A percentile compares a stretch with the other conserved stretches of the same genome.
Evolutionary conservation across 768 basidiomycete genomes (phyloP).

Genomic region (Exsudoporus frostii): DNA sequence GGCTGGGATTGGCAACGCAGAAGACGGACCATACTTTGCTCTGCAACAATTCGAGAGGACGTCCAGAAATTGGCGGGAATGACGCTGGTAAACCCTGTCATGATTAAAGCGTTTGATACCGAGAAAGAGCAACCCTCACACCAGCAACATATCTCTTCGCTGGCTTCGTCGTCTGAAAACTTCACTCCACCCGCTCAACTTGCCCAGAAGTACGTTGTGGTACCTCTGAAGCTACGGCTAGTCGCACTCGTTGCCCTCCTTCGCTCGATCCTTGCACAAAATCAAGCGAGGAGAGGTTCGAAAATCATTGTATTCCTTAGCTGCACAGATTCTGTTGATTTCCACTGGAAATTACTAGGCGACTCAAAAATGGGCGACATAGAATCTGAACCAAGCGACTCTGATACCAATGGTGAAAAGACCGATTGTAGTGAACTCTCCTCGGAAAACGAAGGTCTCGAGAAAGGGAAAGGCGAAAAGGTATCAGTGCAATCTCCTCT

Average conservation of each 20-base stretch:
- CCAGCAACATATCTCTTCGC: slow-evolving; percentile 12
- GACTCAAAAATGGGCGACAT: slow-evolving; percentile 61
- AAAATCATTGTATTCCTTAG: slow-evolving; percentile 95
- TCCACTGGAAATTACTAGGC: slow-evolving; percentile 85
- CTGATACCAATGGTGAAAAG: slow-evolving; percentile 25
- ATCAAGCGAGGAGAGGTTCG: slow-evolving; percentile 46
- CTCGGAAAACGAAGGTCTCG: slow-evolving; percentile 23
- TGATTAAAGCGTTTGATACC: slow-evolving; percentile 72
- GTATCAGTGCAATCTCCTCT: slow-evolving; percentile 68
- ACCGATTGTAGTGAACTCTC: slow-evolving; percentile 23
- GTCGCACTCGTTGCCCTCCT: slow-evolving; percentile 87
- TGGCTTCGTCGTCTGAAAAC: slow-evolving; percentile 41
- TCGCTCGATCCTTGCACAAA: slow-evolving; percentile 70
- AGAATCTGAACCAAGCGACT: slow-evolving; percentile 23
- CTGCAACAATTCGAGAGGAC: slow-evolving; percentile 93
- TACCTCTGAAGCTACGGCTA: slow-evolving; percentile 90
- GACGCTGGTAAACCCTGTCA: slow-evolving; percentile 71
- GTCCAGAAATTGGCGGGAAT: slow-evolving; percentile 91
- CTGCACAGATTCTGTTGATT: slow-evolving; percentile 97
- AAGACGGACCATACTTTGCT: slow-evolving; percentile 88
- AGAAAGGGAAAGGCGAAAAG: slow-evolving; percentile 32
- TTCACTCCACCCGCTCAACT: slow-evolving; percentile 96
- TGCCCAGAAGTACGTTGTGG: slow-evolving; percentile 83
- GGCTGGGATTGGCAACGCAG: slow-evolving; percentile 81
- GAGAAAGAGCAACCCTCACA: slow-evolving; percentile 30